A percentile compares a stretch with the other conserved stretches of the same genome.
phyloP scores from a whole-genome alignment of 192 early-diverging fungal genomes.

The Gaertneriomyces semiglobifer region DNA sequence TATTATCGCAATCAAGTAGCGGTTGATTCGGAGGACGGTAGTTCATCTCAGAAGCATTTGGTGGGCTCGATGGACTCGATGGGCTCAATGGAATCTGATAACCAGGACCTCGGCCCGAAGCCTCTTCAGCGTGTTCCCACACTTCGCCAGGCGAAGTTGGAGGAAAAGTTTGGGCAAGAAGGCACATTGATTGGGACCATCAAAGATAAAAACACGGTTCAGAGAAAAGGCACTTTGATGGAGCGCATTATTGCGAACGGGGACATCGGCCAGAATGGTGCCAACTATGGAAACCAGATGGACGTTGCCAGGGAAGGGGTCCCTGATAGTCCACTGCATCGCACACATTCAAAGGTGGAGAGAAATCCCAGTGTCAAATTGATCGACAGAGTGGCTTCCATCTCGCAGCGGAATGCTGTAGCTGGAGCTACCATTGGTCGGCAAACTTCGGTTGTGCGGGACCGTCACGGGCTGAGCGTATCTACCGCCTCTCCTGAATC shows the following conservation, averaged over 20 bases:
- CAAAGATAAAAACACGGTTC: not conserved
- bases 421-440: not conserved
- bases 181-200: slow-evolving; percentile 18
- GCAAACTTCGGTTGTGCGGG: not conserved
- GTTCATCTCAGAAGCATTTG: not conserved
- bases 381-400: no score
- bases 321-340: no score
- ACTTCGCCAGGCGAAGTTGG: slow-evolving; percentile 8
- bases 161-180: slow-evolving; percentile 6
- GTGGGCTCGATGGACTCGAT: slow-evolving; percentile 5
- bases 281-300: not conserved
- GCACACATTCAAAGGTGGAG: no score
- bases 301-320: no score
- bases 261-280: not conserved
- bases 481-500: not conserved
- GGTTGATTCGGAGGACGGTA: not conserved
- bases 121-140: slow-evolving; percentile 14
- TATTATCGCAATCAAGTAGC: slow-evolving; percentile 1
- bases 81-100: slow-evolving; percentile 3
- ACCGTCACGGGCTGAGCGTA: not conserved
- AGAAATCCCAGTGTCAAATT: no score
- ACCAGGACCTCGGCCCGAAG: not conserved
- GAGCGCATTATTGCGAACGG: slow-evolving; percentile 7
- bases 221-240: not conserved
- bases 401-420: not conserved